A percentile compares a stretch with the other conserved stretches of the same genome.
phyloP scores from a whole-genome alignment of 2,329 filamentous ascomycete species.

The Pseudonectria foliicola region DNA sequence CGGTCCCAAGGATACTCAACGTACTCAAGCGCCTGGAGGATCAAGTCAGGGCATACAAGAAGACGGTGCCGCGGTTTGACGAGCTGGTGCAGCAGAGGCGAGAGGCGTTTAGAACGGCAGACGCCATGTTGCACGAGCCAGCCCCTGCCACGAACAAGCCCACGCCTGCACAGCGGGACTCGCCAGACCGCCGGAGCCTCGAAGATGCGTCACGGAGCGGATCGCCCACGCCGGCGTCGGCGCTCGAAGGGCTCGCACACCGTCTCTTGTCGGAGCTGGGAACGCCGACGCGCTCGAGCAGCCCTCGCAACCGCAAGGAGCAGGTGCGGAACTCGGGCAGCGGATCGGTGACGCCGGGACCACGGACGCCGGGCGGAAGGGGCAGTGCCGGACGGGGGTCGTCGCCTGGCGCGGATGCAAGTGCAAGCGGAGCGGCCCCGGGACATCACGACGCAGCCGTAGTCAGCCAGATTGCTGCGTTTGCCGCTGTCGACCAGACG shows the following conservation, averaged over 20 bases:
- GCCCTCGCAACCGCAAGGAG: slow-evolving; percentile 46
- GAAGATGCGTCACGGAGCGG: slow-evolving; percentile 38
- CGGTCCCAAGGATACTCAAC: slow-evolving; percentile 46
- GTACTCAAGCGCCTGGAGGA: slow-evolving; percentile 54
- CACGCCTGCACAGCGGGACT: slow-evolving; percentile 25
- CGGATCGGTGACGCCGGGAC: slow-evolving; percentile 25
- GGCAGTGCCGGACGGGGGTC: slow-evolving; percentile 31
- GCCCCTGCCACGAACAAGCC: slow-evolving; percentile 20
- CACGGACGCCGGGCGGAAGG: slow-evolving; percentile 16
- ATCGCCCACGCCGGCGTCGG: slow-evolving; percentile 48
- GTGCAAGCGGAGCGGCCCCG: slow-evolving; percentile 18
- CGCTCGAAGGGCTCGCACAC: slow-evolving; percentile 55
- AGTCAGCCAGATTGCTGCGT: slow-evolving; percentile 49
- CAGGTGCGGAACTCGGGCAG: slow-evolving; percentile 24
- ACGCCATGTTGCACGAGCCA: slow-evolving; percentile 36
- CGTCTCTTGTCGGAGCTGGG: slow-evolving; percentile 54
- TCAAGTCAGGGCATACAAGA: slow-evolving; percentile 56
- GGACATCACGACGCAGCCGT: slow-evolving; percentile 29
- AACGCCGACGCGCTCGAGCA: slow-evolving; percentile 44
- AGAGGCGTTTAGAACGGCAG: slow-evolving; percentile 56
- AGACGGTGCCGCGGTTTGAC: slow-evolving; percentile 63
- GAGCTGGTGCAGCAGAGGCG: slow-evolving; percentile 60
- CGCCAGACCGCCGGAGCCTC: slow-evolving; percentile 35
- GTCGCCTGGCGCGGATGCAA: slow-evolving; percentile 32
- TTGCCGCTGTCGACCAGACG: slow-evolving; percentile 57